Base-by-base conservation (phyloP, 371 early-diverging fungal genomes). In the Saksenaea vasiformis region DNA sequence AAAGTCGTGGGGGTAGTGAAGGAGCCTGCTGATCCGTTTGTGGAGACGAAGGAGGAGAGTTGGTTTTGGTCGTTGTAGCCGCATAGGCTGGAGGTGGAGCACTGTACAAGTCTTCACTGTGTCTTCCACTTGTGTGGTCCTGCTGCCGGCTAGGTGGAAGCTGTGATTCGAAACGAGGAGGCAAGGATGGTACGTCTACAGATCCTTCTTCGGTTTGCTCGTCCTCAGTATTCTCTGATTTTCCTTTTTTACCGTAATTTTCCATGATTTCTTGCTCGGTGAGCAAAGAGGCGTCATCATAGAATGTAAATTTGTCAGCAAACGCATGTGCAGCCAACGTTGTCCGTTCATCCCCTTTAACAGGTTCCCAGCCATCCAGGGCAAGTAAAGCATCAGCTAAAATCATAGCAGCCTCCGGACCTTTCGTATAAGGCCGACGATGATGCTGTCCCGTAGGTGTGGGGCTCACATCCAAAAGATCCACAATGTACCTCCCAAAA, bases 401-500 rank as follows among this genome's bases (percentile, higher is more conserved):
- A 35, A 67, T 62, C 13, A 58, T 43, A 5, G 51, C 56, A 2
- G 68, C 43, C 34, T 67, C 59, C 7, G 44, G 24, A 14, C 47
- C 68, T 34, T 54, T 54, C 5, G 36, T 37, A 28, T 67, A 67
- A 8, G 62, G 43, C 28, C 28, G 28, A 22, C 68, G 62, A 38
- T 17, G 37, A 0, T 22, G 35, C 38, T 58, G 51, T 26, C 58
- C 62, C 5, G 36, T 2, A 19, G 64, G 53, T n/a, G 67, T 67
- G 5, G 72, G 72, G 14, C 62, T 62, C 22, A 68, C 56, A 56
- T 73, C 77, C 31, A 77, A 37, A 17, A 67, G 34, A 53, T 77
- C 77, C 24, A 71, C 71, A 10, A 77, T 39, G 22, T 73, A 71
- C 38, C 71, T 70, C 2, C 77, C 77, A 65, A 69, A 71, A 4